A percentile compares a stretch with the other conserved stretches of the same genome.
phyloP scores from a whole-genome alignment of 768 basidiomycete species.

The Pleurotus giganteus region DNA sequence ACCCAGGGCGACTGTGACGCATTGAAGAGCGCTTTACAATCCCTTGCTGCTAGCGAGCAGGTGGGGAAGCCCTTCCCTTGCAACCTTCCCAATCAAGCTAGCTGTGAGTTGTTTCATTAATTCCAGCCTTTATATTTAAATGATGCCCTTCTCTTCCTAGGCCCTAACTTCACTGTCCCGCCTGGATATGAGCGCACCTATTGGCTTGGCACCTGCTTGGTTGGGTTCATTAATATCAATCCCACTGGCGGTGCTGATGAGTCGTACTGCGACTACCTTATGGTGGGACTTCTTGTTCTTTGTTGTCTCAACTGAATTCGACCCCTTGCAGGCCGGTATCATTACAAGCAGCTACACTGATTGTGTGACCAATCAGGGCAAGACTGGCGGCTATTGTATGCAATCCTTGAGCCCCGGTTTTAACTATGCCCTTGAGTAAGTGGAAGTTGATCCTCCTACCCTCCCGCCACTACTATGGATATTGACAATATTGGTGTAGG shows the following conservation, averaged over 20 bases:
- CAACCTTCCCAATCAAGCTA: conserved; percentile 5
- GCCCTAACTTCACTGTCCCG: conserved; percentile 14
- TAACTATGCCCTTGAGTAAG: conserved; percentile 7
- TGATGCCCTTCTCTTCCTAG: background rate
- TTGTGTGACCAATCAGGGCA: conserved; percentile 1
- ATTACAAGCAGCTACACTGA: conserved; percentile 3
- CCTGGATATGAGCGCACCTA: conserved; percentile 13
- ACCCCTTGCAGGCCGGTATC: background rate
- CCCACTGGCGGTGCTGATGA: conserved; percentile 4
- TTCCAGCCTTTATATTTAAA: background rate
- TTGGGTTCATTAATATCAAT: conserved; percentile 12
- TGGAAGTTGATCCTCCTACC: too few relatives aligned
- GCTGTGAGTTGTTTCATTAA: conserved; percentile 3
- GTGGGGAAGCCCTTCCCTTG: conserved; percentile 6
- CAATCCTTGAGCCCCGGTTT: conserved; percentile 3
- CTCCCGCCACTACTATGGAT: too few relatives aligned
- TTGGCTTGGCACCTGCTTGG: conserved; percentile 11
- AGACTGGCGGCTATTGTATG: conserved; percentile 3
- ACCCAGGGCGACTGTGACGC: conserved; percentile 8
- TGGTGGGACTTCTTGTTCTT: conserved; percentile 1
- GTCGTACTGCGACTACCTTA: conserved; percentile 13
- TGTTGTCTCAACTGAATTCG: background rate
- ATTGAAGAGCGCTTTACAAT: conserved; percentile 7
- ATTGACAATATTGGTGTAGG: too few relatives aligned
- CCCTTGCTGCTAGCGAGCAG: conserved; percentile 11